Conservation (phyloP, 306 rosid species). For the Quercus dentata region DNA sequence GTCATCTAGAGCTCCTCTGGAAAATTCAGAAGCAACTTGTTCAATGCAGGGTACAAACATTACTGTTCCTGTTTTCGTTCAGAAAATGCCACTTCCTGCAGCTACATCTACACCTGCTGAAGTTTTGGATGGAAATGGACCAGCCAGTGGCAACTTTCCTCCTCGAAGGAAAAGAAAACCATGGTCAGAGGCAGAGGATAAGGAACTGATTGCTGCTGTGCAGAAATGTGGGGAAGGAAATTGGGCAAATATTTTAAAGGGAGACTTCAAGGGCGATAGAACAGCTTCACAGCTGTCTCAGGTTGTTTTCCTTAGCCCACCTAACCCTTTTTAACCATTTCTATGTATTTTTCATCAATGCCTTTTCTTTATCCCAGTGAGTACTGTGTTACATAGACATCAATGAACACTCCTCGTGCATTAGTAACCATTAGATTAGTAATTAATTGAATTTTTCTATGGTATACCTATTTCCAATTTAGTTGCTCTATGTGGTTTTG, state of each 20-base stretch:
- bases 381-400: neutral
- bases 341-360: neutral
- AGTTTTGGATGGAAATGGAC: slow-evolving; percentile 51
- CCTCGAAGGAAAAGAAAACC: slow-evolving; percentile 69
- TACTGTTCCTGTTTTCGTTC: slow-evolving; percentile 76
- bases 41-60: slow-evolving; percentile 47
- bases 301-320: slow-evolving; percentile 43
- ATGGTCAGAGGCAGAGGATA: slow-evolving; percentile 94
- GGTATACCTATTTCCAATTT: neutral
- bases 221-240: slow-evolving; percentile 82
- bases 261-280: slow-evolving; percentile 65
- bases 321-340: slow-evolving; percentile 6
- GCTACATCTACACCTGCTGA: slow-evolving; percentile 41
- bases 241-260: slow-evolving; percentile 80
- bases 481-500: neutral
- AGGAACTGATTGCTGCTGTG: slow-evolving; percentile 70
- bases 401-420: neutral
- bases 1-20: slow-evolving; percentile 37
- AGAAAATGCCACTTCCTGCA: slow-evolving; percentile 56
- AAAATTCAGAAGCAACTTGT: slow-evolving; percentile 41
- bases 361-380: neutral
- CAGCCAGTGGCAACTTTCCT: slow-evolving; percentile 30
- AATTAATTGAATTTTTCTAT: neutral
- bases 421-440: neutral
- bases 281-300: slow-evolving; percentile 79